Evolutionary conservation across 2,329 filamentous ascomycete species (phyloP).

Genomic region (Hymenotorrendiella dingleyae): DNA sequence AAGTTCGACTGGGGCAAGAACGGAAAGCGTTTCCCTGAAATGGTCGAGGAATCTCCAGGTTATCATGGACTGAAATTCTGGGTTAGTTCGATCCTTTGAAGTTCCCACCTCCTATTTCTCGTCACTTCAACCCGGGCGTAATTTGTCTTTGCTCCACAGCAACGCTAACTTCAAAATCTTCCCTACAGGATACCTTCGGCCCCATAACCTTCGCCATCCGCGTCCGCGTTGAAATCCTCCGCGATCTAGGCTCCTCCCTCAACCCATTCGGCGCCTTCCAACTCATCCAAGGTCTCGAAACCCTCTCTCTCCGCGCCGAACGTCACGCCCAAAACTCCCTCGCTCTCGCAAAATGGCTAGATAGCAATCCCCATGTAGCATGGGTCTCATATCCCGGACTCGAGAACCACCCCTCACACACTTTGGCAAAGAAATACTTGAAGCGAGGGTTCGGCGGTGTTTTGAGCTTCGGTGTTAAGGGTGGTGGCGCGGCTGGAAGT

Average conservation of each 20-base stretch:
- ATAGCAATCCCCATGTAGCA: slow-evolving; percentile 73
- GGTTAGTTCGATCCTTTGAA: too few species aligned
- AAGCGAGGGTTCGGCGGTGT: slow-evolving; percentile 82
- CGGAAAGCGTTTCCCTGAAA: slow-evolving; percentile 80
- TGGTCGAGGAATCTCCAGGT: slow-evolving; percentile 80
- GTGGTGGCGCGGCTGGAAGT: slow-evolving; percentile 74
- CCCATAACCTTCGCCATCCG: slow-evolving; percentile 76
- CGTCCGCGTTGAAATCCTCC: slow-evolving; percentile 80
- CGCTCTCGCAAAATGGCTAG: slow-evolving; percentile 73
- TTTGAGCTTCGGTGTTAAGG: slow-evolving; percentile 88
- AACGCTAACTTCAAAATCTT: too few species aligned
- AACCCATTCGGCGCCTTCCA: slow-evolving; percentile 94
- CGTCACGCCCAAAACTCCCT: slow-evolving; percentile 81
- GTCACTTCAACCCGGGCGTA: too few species aligned
- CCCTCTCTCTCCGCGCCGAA: slow-evolving; percentile 78
- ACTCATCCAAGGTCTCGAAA: slow-evolving; percentile 83
- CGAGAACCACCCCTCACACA: slow-evolving; percentile 73
- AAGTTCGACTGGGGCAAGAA: slow-evolving; percentile 93
- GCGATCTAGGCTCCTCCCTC: slow-evolving; percentile 75
- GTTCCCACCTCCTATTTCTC: too few species aligned
- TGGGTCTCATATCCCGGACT: slow-evolving; percentile 96
- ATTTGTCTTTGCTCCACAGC: too few species aligned
- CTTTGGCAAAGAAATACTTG: slow-evolving; percentile 80
- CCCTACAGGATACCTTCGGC: slow-evolving; percentile 91
- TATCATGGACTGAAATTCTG: slow-evolving; percentile 94